These are phyloP conservation scores for Durio zibethinus DNA, from an alignment of 345 rosid genomes.

Conservation along the genomic window DNA sequence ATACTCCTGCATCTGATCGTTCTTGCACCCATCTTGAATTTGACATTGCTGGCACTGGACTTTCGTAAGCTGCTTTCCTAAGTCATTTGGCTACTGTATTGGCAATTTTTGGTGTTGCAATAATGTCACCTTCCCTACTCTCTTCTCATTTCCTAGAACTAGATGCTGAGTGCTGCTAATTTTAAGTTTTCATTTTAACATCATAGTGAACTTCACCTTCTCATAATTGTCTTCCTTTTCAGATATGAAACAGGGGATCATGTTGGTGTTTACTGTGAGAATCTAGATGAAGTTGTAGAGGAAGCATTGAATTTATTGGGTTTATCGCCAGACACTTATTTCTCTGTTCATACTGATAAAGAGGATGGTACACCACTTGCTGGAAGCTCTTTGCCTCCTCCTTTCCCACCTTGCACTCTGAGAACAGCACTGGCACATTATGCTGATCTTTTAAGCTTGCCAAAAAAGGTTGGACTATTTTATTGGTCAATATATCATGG, in stretches of 20 bases:
- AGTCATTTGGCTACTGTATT: background rate
- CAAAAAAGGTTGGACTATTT: slow-evolving; percentile 70
- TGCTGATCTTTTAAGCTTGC: slow-evolving; percentile 86
- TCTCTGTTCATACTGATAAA: slow-evolving; percentile 78
- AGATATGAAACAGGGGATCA: slow-evolving; percentile 79
- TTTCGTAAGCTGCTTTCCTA: slow-evolving; percentile 53
- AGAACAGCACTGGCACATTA: slow-evolving; percentile 75
- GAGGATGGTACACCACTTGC: slow-evolving; percentile 87
- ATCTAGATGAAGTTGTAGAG: slow-evolving; percentile 72
- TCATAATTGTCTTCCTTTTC: slow-evolving; percentile 23
- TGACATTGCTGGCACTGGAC: slow-evolving; percentile 85
- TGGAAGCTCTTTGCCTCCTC: slow-evolving; percentile 80
- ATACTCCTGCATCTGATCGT: slow-evolving; percentile 86
- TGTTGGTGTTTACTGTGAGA: slow-evolving; percentile 83
- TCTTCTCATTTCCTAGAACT: background rate
- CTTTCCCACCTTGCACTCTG: slow-evolving; percentile 79
- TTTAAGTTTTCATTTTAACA: background rate
- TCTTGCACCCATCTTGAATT: slow-evolving; percentile 98
- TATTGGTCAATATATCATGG: background rate
- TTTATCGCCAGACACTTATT: slow-evolving; percentile 69
- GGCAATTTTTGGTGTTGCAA: background rate
- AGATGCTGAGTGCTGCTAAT: background rate
- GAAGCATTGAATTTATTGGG: slow-evolving; percentile 76
- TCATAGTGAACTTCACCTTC: background rate
- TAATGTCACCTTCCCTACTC: background rate